Evolutionary conservation across 257 asterid genomes (phyloP).

Genomic region (Salvia rosmarinus): DNA sequence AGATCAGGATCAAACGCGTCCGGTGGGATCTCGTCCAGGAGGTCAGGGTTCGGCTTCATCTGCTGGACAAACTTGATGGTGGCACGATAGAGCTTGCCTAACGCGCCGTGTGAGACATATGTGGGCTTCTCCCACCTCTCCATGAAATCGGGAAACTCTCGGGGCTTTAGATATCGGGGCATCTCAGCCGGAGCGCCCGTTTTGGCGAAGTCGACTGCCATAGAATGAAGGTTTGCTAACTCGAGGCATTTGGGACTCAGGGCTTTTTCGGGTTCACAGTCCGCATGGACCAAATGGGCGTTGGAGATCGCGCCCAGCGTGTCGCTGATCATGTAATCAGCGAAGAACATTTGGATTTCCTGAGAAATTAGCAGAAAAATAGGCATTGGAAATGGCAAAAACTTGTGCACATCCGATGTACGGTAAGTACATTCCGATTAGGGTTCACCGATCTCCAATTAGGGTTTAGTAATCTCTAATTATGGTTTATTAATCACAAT

Average conservation of each 20-base stretch:
- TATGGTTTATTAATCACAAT: too few species aligned
- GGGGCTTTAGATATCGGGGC: slow-evolving; percentile 71
- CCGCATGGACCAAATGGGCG: slow-evolving; percentile 88
- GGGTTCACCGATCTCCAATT: too few species aligned
- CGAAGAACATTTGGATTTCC: slow-evolving; percentile 92
- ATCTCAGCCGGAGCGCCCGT: slow-evolving; percentile 96
- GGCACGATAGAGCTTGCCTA: slow-evolving; percentile 91
- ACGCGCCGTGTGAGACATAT: slow-evolving; percentile 64
- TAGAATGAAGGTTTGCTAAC: slow-evolving; percentile 84
- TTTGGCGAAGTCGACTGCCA: slow-evolving; percentile 98
- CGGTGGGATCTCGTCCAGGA: slow-evolving; percentile 34
- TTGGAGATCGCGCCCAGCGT: slow-evolving; percentile 88
- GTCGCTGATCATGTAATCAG: slow-evolving; percentile 82
- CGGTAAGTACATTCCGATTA: too few species aligned
- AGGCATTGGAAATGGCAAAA: neutral
- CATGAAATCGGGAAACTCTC: slow-evolving; percentile 92
- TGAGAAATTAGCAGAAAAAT: slow-evolving; percentile 39
- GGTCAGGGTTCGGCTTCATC: slow-evolving; percentile 31
- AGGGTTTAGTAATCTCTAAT: too few species aligned
- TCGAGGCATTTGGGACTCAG: slow-evolving; percentile 76
- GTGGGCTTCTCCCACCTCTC: slow-evolving; percentile 86
- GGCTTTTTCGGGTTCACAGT: slow-evolving; percentile 83
- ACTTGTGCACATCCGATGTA: too few species aligned
- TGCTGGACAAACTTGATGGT: slow-evolving; percentile 37
- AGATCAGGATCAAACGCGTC: slow-evolving; percentile 70